phyloP scores from a whole-genome alignment of 192 early-diverging fungal species.

The Backusella morwellensis region DNA sequence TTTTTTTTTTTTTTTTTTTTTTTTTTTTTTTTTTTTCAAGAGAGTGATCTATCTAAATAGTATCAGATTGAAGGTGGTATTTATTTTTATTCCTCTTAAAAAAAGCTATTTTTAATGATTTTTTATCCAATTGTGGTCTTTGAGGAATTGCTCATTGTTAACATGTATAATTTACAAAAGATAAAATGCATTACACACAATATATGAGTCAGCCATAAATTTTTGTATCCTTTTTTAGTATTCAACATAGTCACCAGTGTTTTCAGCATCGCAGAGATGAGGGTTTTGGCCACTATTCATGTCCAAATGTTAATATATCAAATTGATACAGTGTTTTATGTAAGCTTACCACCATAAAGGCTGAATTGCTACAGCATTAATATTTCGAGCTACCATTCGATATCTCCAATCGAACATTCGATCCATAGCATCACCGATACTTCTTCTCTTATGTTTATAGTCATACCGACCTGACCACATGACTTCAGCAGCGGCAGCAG shows the following conservation, averaged over 20 bases:
- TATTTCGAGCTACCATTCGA: constrained; percentile 64
- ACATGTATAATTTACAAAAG: not conserved
- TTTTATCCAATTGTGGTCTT: not conserved
- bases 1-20: too few relatives aligned
- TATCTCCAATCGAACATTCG: constrained; percentile 73
- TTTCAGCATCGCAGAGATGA: constrained; percentile 20
- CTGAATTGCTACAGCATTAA: constrained; percentile 68
- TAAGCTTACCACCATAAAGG: constrained; percentile 39
- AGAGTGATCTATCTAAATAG: too few relatives aligned
- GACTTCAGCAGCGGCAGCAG: constrained; percentile 67
- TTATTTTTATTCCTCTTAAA: too few relatives aligned
- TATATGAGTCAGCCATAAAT: not conserved
- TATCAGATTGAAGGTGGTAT: too few relatives aligned
- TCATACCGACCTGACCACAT: constrained; percentile 41
- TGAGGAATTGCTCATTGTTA: not conserved
- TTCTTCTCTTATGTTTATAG: constrained; percentile 47
- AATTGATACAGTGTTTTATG: not conserved
- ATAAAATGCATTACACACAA: not conserved
- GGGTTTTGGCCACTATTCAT: constrained; percentile 12
- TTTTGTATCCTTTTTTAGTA: not conserved
- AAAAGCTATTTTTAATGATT: not conserved
- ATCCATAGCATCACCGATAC: constrained; percentile 55
- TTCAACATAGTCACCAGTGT: not conserved
- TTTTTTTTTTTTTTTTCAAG: too few relatives aligned
- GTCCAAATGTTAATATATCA: not conserved